Base-by-base conservation (phyloP, 2,329 filamentous ascomycete species). In the Onygenales sp. region DNA sequence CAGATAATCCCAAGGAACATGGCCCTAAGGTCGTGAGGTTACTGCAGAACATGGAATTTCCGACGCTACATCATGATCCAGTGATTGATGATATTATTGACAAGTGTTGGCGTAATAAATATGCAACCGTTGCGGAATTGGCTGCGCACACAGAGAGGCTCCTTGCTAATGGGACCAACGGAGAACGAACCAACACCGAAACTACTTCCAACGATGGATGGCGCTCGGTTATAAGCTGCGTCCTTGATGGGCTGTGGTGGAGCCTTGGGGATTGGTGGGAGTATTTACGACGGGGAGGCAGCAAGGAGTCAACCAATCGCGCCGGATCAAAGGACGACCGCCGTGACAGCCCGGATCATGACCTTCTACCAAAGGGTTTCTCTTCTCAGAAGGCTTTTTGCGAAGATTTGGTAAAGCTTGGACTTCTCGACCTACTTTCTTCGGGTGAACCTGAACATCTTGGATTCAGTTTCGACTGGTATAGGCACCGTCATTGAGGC, bases 361-460 rank as follows among this genome's bases (percentile, higher is more conserved):
- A 37, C 37, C 27, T 27, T 48, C 54, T 42, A 5, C 50, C 8
- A 51, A 57, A 59, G 34, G 43, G 57, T 40, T 62, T 60, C 13
- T 17, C 21, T 53, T 61, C 57, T 17, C 62, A 59, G 53, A 57
- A 58, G 43, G 54, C 11, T 51, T 59, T 63, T 32, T 66, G 61
- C 50, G 47, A 63, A 54, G 55, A 60, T 40, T 48, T 64, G 54
- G 58, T 61, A 51, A 58, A 57, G 31, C 57, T 56, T 52, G 61
- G 60, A 55, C 59, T 66, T 57, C 58, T 65, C 57, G 14, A 51
- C 7, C 11, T 59, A 21, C 62, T 65, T 56, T 59, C 51, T 54
- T 60, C 55, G 33, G 56, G 51, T 14, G 56, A 61, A 40, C 62
- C 63, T 33, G 51, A 58, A 49, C 10, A 63, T 34, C 42, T 62